phyloP scores from a whole-genome alignment of 208 protist species.

The Wallacemonas rigidus region DNA sequence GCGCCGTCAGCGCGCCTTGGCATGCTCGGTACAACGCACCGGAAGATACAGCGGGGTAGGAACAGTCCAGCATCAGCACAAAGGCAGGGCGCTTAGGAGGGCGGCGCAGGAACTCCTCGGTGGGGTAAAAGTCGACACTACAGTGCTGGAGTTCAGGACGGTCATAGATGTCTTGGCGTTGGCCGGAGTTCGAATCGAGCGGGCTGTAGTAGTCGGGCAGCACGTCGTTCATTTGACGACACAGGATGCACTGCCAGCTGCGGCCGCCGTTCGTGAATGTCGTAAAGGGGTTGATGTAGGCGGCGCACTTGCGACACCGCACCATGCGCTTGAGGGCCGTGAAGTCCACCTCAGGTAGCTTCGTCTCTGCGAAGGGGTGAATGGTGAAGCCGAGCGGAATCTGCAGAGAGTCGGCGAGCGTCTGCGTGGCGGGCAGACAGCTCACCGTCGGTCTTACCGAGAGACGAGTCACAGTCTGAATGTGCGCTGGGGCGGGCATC shows the following conservation, averaged over 20 bases:
- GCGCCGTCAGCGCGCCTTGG: conserved; percentile 57
- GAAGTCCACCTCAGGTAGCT: conserved; percentile 71
- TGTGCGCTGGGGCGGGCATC: conserved; percentile 40
- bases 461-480: conserved; percentile 45
- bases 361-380: conserved; percentile 71
- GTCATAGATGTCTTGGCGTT: conserved; percentile 71
- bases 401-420: conserved; percentile 59
- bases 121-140: conserved; percentile 94
- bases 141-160: conserved; percentile 92
- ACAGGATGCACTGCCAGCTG: conserved; percentile 96
- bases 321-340: conserved; percentile 67
- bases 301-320: conserved; percentile 87
- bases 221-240: conserved; percentile 92
- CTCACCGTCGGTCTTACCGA: conserved; percentile 68
- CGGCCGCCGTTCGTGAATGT: conserved; percentile 91
- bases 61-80: conserved; percentile 96
- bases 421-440: conserved; percentile 51
- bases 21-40: conserved; percentile 84
- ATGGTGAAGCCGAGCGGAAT: conserved; percentile 77
- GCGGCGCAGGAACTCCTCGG: conserved; percentile 94
- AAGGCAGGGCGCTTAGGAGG: conserved; percentile 92
- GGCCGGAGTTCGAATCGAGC: conserved; percentile 85
- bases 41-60: conserved; percentile 81
- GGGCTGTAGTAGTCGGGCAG: conserved; percentile 56
- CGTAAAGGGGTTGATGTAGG: conserved; percentile 98